Percentiles rank a stretch among this genome's conserved stretches.
Conservation (phyloP, 148 eudicot genomes). For the Vaccinium corymbosum region DNA sequence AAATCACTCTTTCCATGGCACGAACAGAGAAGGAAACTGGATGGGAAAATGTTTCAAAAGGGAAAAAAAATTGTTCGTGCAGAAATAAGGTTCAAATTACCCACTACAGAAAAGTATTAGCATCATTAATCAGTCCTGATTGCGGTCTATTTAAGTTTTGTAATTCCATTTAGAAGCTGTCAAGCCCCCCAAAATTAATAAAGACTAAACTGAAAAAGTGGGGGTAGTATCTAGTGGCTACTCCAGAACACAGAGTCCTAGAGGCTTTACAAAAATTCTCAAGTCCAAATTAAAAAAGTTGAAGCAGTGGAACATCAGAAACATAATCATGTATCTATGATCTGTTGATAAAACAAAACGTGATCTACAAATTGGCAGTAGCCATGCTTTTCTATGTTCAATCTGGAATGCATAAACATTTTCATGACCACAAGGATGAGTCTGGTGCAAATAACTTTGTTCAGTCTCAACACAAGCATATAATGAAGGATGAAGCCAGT, state of each 20-base stretch:
- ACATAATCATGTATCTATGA: background rate
- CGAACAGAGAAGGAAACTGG: background rate
- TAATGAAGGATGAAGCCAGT: constrained; percentile 17
- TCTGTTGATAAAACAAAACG: background rate
- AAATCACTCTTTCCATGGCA: background rate
- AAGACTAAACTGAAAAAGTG: background rate
- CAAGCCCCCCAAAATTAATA: background rate
- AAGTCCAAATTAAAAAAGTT: background rate
- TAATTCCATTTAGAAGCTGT: constrained; percentile 1
- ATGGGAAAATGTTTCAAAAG: background rate
- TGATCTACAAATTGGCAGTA: background rate
- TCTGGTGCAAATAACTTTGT: background rate
- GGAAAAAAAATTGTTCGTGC: background rate
- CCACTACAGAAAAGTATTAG: background rate
- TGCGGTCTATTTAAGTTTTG: background rate
- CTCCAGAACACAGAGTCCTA: background rate
- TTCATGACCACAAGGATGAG: background rate
- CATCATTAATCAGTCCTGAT: background rate
- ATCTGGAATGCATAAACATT: background rate
- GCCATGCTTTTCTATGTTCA: background rate
- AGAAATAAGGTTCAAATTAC: background rate
- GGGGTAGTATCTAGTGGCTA: background rate
- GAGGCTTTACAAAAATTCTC: background rate
- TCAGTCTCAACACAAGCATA: background rate
- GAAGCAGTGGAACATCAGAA: background rate